These are phyloP conservation scores for Rhododendron vialii DNA, from an alignment of 148 eudicot species.

Conservation along the genomic window DNA sequence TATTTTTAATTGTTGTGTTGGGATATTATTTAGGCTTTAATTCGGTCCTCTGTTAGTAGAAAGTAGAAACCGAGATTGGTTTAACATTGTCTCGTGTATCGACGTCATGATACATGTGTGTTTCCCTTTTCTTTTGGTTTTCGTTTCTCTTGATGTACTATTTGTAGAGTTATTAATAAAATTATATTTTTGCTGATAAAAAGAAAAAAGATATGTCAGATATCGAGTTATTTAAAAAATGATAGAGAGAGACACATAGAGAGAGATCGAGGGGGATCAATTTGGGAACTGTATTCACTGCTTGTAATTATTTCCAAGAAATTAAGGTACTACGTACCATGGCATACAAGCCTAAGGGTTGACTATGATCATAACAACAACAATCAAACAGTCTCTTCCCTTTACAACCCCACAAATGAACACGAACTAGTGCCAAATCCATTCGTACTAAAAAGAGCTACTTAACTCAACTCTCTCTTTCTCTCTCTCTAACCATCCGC, in stretches of 20 bases:
- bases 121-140: too few species aligned
- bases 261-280: neutral
- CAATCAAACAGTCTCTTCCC: neutral
- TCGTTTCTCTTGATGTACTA: too few species aligned
- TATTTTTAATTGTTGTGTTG: too few species aligned
- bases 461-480: neutral
- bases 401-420: neutral
- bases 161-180: too few species aligned
- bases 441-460: neutral
- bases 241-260: neutral
- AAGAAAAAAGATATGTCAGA: too few species aligned
- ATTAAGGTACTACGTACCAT: neutral
- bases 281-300: neutral
- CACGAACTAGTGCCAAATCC: neutral
- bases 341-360: neutral
- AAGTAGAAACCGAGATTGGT: too few species aligned
- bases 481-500: neutral
- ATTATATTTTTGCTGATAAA: too few species aligned
- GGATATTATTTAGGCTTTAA: neutral
- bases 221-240: too few species aligned
- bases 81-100: too few species aligned
- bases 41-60: too few species aligned
- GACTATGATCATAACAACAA: neutral
- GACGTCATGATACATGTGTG: too few species aligned
- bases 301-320: conserved; percentile 10